phyloP scores from a whole-genome alignment of 2,329 filamentous ascomycete genomes.

The Stenocarpella maydis region DNA sequence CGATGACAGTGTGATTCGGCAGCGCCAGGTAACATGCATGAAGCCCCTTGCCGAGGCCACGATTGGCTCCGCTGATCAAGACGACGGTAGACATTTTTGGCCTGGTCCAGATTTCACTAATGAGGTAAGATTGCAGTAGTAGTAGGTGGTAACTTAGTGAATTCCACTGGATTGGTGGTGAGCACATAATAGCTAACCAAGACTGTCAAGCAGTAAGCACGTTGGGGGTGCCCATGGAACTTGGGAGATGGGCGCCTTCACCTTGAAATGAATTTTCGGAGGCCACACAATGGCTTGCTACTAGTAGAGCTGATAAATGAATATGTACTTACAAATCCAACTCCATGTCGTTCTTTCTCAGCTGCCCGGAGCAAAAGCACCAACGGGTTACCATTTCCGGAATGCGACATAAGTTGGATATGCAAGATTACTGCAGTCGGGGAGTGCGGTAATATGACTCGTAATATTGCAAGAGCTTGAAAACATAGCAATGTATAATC shows the following conservation, averaged over 20 bases:
- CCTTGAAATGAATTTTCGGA: neutral
- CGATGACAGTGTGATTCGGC: slow-evolving; percentile 23
- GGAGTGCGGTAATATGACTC: neutral
- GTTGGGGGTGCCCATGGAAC: neutral
- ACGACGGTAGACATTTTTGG: slow-evolving; percentile 11
- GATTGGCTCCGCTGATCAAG: slow-evolving; percentile 42
- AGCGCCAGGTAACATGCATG: slow-evolving; percentile 33
- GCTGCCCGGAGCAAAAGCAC: neutral
- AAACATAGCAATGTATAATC: neutral
- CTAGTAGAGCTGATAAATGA: neutral
- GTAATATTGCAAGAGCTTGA: neutral
- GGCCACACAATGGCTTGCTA: neutral
- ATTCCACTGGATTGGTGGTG: neutral
- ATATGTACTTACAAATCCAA: neutral
- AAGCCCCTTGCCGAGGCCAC: slow-evolving; percentile 42
- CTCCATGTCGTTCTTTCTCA: neutral
- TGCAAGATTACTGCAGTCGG: neutral
- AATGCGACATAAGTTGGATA: neutral
- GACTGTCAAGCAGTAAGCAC: neutral
- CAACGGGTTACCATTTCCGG: neutral
- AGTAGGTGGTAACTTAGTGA: neutral
- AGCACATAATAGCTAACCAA: neutral
- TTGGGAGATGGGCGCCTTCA: neutral
- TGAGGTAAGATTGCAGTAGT: neutral
- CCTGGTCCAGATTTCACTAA: neutral